Conservation (phyloP, 352 stramenopile genomes). For the Halophytophthora batemanensis region DNA sequence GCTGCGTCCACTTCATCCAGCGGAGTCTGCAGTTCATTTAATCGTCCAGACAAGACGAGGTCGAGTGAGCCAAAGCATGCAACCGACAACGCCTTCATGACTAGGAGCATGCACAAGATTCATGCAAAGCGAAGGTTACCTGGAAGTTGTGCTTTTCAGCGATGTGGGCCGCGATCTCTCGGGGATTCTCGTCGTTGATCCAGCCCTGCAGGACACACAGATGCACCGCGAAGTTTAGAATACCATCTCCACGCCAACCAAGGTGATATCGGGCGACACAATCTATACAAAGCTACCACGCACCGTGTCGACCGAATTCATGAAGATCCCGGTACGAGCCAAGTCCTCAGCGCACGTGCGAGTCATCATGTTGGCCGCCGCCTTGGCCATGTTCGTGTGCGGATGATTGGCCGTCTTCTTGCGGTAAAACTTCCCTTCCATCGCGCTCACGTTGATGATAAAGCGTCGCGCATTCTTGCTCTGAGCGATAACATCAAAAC, state of each 20-base stretch:
- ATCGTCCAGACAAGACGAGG: background rate
- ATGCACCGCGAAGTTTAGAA: no score
- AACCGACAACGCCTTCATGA: background rate
- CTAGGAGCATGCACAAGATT: background rate
- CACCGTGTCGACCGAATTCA: constrained; percentile 95
- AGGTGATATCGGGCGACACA: background rate
- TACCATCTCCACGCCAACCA: no score
- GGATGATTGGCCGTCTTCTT: constrained; percentile 93
- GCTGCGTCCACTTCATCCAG: constrained; percentile 96
- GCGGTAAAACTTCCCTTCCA: constrained; percentile 96
- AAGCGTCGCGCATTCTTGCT: constrained; percentile 49
- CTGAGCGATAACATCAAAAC: constrained; percentile 10
- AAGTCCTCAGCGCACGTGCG: constrained; percentile 90
- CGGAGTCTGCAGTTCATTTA: constrained; percentile 64
- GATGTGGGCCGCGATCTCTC: constrained; percentile 89
- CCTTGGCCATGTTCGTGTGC: constrained; percentile 97
- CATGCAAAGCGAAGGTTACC: constrained; percentile 13
- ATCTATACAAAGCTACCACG: constrained; percentile 1
- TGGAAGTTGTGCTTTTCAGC: constrained; percentile 92
- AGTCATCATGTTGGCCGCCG: constrained; percentile 96
- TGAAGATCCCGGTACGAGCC: constrained; percentile 87
- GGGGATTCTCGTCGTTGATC: constrained; percentile 97
- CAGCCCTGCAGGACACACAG: constrained; percentile 56
- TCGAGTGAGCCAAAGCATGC: background rate
- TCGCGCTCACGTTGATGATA: constrained; percentile 95